Evolutionary conservation across 805 yeast species (phyloP), one percentile per base, ranked within the genome.

Genomic region (Candida golubevii): DNA sequence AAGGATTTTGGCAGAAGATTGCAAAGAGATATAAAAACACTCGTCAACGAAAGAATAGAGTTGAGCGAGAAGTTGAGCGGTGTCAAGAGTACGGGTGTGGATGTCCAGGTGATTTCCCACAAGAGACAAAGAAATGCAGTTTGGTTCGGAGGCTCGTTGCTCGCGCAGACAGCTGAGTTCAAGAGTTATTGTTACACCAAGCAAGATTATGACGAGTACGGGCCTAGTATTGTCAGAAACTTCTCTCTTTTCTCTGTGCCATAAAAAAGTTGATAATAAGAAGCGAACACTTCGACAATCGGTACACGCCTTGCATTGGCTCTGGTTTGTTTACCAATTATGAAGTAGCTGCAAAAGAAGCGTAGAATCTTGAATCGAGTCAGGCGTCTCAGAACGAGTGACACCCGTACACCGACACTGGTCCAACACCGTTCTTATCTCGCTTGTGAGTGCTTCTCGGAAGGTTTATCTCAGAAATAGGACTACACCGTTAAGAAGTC

Each of bases 71-170:
- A 74, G 57, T 71, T 83, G 48, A 80, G 89, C 57, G 84, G 84
- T 44, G 77, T 80, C 35, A 85, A 81, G 62, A 83, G 95, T 26
- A 85, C 95, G 28, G 99, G 99, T 64, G 95, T 93, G 41, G 95
- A 89, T 45, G 99, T 93, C 45, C 95, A 88, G 69, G 99, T 93
- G 49, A 90, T 93, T 54, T 82, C 95, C 27, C 99, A 93, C 72
- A 89, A 91, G 74, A 86, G 93, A 69, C 99, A 93, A 73, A 80
- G 97, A 65, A 88, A 93, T 61, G 99, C 99, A 3, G 99, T 93
- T 47, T 93, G 99, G 99, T 93, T 91, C 63, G 99, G 99, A 57
- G 99, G 99, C 55, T 86, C 96, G 15, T 72, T 93, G 55, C 76
- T 93, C 62, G 98, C 99, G 1, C 98, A 91, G 72, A 93, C 99